Base-by-base conservation (phyloP, 495 filamentous ascomycete genomes). In the Aspergillus campestris region DNA sequence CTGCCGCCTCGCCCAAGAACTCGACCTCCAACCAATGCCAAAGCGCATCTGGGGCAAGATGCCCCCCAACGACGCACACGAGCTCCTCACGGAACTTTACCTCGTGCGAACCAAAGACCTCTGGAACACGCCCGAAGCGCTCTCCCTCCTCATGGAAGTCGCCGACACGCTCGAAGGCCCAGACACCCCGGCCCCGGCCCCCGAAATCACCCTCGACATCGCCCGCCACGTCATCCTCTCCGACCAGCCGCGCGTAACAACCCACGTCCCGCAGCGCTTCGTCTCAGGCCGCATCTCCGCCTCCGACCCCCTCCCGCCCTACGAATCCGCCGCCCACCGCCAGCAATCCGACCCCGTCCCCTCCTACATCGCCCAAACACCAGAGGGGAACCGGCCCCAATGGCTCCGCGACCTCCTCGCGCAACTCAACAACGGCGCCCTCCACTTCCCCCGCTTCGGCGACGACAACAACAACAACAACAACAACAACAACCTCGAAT, bases 71-170 rank as follows among this genome's bases (percentile, higher is more conserved):
- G 67, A 76, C 9, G 71, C 76, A n/a, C 85, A 94, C 45, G 76
- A 78, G 40, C 71, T 97, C 8, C 69, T 89, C 43, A 79, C 82
- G 2, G 80, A 86, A 50, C 73, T 95, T 0, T 97, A 96, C 60
- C 77, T 89, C 32, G 67, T 79, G 15, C 79, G 82, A 29, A 78
- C 86, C 3, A 92, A 90, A 56, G 87, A 94, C 55, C 72, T 96
- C 11, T 99, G 94, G 94, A 88, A 87, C 48, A 88, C 83, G 1
- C 77, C 89, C 0, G 81, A 86, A 52, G 76, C 81, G 7, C 78
- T 76, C 1, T 67, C 77, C 27, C 64, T 96, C 5, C 73, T 98
- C 1, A 73, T 83, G 24, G 82, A 89, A 51, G 78, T 86, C 12
- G 87, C 82, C 28, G 71, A 80, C 27, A 79, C 77, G 28, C 66